A percentile compares a stretch with the other conserved stretches of the same genome.
These are phyloP conservation scores for Ceratobasidium sp. DNA, from an alignment of 1,284 basidiomycete genomes.

Conservation along the genomic window DNA sequence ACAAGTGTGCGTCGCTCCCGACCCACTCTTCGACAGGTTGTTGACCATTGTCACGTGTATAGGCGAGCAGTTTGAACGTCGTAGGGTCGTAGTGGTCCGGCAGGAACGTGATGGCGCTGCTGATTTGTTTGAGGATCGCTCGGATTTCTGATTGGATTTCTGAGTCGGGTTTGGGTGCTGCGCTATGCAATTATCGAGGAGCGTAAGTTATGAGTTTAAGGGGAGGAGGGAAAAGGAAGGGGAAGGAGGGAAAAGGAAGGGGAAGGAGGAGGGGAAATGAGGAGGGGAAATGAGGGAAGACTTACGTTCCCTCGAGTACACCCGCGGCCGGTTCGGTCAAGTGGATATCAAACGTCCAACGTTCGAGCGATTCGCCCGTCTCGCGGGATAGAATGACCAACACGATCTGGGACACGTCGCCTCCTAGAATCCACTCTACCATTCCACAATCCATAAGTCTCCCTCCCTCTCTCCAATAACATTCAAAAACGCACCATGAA, in stretches of 20 bases:
- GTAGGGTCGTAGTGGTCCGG: conserved; percentile 49
- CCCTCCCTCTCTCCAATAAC: background rate
- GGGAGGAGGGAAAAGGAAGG: conserved; percentile 16
- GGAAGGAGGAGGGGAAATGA: too few species aligned
- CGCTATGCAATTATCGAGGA: conserved; percentile 56
- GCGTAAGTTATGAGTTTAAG: too few species aligned
- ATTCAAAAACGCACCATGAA: conserved; percentile 76
- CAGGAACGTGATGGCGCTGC: conserved; percentile 57
- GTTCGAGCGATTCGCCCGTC: conserved; percentile 88
- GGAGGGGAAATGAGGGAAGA: too few species aligned
- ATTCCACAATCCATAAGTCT: background rate
- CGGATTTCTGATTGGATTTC: conserved; percentile 98
- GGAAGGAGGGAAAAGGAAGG: conserved; percentile 29
- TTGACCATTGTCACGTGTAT: conserved; percentile 58
- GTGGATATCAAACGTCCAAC: conserved; percentile 98
- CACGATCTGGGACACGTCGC: conserved; percentile 91
- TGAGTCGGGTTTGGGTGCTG: conserved; percentile 79
- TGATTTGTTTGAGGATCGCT: conserved; percentile 98
- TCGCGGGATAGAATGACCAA: conserved; percentile 97
- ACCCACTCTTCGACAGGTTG: conserved; percentile 61
- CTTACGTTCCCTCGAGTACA: conserved; percentile 54
- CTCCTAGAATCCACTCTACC: conserved; percentile 90
- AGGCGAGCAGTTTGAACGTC: conserved; percentile 66
- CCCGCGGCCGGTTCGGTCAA: conserved; percentile 66
- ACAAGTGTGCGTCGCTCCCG: conserved; percentile 68